phyloP scores from a whole-genome alignment of 345 rosid species.

The Eucalyptus curtisii region DNA sequence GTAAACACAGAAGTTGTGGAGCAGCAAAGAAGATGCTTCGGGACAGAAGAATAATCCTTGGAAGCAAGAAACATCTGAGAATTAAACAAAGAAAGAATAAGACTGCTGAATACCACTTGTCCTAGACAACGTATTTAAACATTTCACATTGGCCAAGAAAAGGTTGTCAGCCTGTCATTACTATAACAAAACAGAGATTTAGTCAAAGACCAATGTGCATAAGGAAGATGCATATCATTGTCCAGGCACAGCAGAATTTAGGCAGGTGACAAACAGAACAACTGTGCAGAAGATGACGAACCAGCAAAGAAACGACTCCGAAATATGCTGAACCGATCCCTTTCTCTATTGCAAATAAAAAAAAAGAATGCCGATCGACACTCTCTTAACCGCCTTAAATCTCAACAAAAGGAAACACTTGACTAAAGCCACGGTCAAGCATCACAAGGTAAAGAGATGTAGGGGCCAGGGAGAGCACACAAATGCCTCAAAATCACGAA shows the following conservation, averaged over 20 bases:
- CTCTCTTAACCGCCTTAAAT: background rate
- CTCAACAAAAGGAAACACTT: background rate
- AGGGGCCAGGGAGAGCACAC: background rate
- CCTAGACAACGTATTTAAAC: background rate
- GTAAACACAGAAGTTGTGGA: conserved; percentile 87
- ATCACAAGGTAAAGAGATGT: background rate
- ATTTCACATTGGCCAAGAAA: background rate
- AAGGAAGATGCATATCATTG: background rate
- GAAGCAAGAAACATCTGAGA: conserved; percentile 71
- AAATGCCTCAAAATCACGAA: background rate
- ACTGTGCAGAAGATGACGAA: background rate
- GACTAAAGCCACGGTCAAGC: background rate
- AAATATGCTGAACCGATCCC: background rate
- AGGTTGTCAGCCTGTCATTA: background rate
- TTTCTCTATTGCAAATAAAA: background rate
- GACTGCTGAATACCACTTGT: background rate
- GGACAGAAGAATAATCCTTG: conserved; percentile 86
- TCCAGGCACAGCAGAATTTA: background rate
- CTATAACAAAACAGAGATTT: background rate
- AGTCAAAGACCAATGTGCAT: background rate
- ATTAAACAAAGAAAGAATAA: background rate
- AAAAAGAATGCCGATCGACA: background rate
- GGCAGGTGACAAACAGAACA: background rate
- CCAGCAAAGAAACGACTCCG: background rate
- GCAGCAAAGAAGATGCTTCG: conserved; percentile 73